Evolutionary conservation across 352 stramenopile genomes (phyloP).

Genomic region (Phytophthora niederhauseri): DNA sequence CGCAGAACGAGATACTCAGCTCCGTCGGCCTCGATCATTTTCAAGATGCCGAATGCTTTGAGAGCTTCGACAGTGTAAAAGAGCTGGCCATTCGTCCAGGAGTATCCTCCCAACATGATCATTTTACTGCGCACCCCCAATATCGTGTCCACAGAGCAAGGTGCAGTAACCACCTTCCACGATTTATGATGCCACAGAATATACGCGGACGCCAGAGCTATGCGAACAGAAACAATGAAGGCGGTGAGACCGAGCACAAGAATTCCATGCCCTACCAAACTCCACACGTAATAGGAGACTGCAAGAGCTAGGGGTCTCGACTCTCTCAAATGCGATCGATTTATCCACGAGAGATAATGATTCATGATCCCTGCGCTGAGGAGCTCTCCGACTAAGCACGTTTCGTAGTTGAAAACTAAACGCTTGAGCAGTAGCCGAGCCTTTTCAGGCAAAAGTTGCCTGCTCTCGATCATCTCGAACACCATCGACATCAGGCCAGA

Average conservation of each 20-base stretch:
- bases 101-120: slow-evolving; percentile 14
- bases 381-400: slow-evolving; percentile 12
- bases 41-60: slow-evolving; percentile 20
- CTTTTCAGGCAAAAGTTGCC: background rate
- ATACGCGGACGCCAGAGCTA: slow-evolving; percentile 1
- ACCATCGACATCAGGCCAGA: slow-evolving; percentile 21
- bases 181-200: slow-evolving; percentile 2
- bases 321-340: slow-evolving; percentile 12
- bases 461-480: slow-evolving; percentile 31
- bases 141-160: slow-evolving; percentile 17
- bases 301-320: slow-evolving; percentile 11
- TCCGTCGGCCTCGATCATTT: slow-evolving; percentile 6
- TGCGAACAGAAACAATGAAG: slow-evolving; percentile 6
- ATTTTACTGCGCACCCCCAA: slow-evolving; percentile 16
- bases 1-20: slow-evolving; percentile 18
- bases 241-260: slow-evolving; percentile 9
- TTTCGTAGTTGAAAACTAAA: slow-evolving; percentile 23
- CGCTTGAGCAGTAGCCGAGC: slow-evolving; percentile 4
- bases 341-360: slow-evolving; percentile 17
- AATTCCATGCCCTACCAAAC: slow-evolving; percentile 18
- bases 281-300: slow-evolving; percentile 29
- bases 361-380: slow-evolving; percentile 9
- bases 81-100: slow-evolving; percentile 11
- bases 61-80: slow-evolving; percentile 19
- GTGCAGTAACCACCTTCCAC: slow-evolving; percentile 2